These are phyloP conservation scores for Rickenella mellea DNA, from an alignment of 768 basidiomycete genomes.

Conservation along the genomic window DNA sequence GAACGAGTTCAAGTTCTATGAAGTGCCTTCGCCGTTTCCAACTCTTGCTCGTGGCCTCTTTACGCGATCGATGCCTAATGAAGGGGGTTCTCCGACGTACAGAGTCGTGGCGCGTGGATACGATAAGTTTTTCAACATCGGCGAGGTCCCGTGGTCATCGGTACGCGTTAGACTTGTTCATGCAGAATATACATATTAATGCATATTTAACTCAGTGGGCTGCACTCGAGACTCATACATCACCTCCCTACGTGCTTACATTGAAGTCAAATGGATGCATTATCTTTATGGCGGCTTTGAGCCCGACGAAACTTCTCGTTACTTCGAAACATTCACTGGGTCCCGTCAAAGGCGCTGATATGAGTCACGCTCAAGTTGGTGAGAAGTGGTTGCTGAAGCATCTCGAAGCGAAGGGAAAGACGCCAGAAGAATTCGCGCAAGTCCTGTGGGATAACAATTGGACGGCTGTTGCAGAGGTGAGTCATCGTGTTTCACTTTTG, in stretches of 20 bases:
- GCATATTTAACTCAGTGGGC: slow-evolving; percentile 71
- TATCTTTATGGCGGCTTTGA: slow-evolving; percentile 86
- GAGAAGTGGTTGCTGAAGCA: slow-evolving; percentile 76
- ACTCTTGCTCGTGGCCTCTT: slow-evolving; percentile 93
- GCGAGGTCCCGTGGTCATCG: slow-evolving; percentile 90
- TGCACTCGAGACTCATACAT: slow-evolving; percentile 57
- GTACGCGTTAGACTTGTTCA: slow-evolving; percentile 35
- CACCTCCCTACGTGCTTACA: slow-evolving; percentile 74
- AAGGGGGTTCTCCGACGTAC: slow-evolving; percentile 18
- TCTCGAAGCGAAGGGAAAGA: slow-evolving; percentile 47
- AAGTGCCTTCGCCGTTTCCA: slow-evolving; percentile 84
- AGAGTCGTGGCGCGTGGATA: slow-evolving; percentile 86
- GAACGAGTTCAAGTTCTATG: slow-evolving; percentile 93
- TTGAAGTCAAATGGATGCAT: slow-evolving; percentile 96
- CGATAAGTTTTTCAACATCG: slow-evolving; percentile 99
- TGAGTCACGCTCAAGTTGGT: slow-evolving; percentile 76
- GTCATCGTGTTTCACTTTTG: slow-evolving; percentile 12
- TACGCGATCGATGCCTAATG: slow-evolving; percentile 28
- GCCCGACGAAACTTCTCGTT: slow-evolving; percentile 62
- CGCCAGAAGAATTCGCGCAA: slow-evolving; percentile 64
- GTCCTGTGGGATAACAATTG: slow-evolving; percentile 72
- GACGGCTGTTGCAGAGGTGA: slow-evolving; percentile 88
- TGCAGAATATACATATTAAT: background rate
- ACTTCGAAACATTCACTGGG: slow-evolving; percentile 93
- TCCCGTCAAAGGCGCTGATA: slow-evolving; percentile 24